Percentiles rank a stretch among this genome's conserved stretches.
Conservation (phyloP, 192 early-diverging fungal species). For the Backusella psychrophila region DNA sequence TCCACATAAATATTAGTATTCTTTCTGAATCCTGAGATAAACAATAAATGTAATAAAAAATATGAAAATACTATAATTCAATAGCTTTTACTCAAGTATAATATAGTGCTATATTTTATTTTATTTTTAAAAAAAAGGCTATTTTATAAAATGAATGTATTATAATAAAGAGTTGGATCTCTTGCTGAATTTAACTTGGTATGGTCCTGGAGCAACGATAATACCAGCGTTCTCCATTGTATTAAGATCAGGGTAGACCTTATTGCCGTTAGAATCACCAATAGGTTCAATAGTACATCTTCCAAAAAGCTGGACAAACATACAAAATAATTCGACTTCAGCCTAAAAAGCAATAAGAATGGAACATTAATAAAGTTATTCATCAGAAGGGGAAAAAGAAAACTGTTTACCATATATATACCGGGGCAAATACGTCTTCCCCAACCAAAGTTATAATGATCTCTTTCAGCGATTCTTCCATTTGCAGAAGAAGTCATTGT, state of each 20-base stretch:
- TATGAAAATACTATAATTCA: no score
- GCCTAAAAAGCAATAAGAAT: not conserved
- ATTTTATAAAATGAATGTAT: not conserved
- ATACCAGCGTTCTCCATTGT: not conserved
- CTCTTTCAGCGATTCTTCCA: conserved; percentile 6
- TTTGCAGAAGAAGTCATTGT: conserved; percentile 2
- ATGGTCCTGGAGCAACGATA: not conserved
- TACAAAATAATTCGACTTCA: not conserved
- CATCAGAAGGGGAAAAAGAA: not conserved
- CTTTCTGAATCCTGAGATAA: not conserved
- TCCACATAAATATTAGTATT: not conserved
- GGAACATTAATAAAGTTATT: no score
- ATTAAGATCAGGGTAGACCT: not conserved
- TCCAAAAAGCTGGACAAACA: not conserved
- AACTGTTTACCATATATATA: not conserved
- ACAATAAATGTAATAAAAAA: not conserved
- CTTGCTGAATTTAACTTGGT: not conserved
- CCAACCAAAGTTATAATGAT: conserved; percentile 24
- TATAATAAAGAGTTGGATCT: not conserved
- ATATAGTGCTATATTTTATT: no score
- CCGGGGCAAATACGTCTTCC: conserved; percentile 18
- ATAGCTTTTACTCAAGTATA: no score
- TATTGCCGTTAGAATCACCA: not conserved
- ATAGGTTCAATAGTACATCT: conserved; percentile 5
- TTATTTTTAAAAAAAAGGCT: no score